Conservation (phyloP, 1,284 basidiomycete genomes). For the Mycena citricolor region DNA sequence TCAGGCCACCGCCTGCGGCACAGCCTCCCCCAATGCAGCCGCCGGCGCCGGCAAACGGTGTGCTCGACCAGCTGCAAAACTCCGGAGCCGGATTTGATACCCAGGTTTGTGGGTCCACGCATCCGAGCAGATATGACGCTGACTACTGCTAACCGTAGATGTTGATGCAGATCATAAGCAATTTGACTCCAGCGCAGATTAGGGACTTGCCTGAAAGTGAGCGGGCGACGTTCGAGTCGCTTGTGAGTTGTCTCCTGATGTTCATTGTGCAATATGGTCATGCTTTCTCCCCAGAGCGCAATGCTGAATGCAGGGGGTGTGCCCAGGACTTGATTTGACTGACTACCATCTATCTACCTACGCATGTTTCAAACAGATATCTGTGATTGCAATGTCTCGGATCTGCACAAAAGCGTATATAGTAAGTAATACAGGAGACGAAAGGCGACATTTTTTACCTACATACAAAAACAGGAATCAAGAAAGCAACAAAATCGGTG, state of each 20-base stretch:
- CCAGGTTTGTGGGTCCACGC: not conserved
- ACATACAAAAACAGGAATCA: too few relatives aligned
- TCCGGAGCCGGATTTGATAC: conserved; percentile 21
- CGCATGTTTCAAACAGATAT: too few relatives aligned
- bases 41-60: conserved; percentile 24
- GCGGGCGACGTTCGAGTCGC: conserved; percentile 79
- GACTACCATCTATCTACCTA: too few relatives aligned
- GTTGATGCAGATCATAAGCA: conserved; percentile 84
- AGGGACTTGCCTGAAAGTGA: conserved; percentile 81
- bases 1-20: conserved; percentile 3
- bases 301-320: too few relatives aligned
- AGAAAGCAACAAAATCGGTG: too few relatives aligned
- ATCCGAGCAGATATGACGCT: not conserved
- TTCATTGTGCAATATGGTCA: too few relatives aligned
- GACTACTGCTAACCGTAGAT: conserved; percentile 31
- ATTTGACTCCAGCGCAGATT: conserved; percentile 86
- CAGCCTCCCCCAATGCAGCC: conserved; percentile 25
- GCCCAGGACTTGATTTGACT: too few relatives aligned
- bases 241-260: conserved; percentile 57
- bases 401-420: too few relatives aligned
- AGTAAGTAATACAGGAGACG: too few relatives aligned
- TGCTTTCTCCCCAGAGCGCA: too few relatives aligned
- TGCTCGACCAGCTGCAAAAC: conserved; percentile 21
- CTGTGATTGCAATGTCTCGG: too few relatives aligned
- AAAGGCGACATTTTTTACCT: too few relatives aligned